phyloP scores from a whole-genome alignment of 345 rosid species.

The Boechera retrofracta region DNA sequence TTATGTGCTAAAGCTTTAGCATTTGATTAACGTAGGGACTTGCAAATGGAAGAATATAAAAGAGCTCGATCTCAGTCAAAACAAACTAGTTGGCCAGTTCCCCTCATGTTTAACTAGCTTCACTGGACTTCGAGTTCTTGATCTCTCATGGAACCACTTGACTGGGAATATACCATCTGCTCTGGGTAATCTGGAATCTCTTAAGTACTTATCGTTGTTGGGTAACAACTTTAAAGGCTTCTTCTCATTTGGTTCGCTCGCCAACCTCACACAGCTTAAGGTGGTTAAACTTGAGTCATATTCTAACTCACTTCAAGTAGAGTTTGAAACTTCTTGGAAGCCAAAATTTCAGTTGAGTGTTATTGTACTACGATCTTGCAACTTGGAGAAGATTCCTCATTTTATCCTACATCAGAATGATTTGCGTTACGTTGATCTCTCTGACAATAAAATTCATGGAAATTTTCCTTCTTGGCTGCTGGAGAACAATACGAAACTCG shows the following conservation, averaged over 20 bases:
- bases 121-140: constrained; percentile 23
- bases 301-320: too few relatives aligned
- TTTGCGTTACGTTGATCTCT: too few relatives aligned
- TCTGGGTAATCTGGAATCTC: constrained; percentile 6
- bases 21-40: background rate
- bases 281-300: too few relatives aligned
- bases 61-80: constrained; percentile 26
- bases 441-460: too few relatives aligned
- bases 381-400: too few relatives aligned
- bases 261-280: constrained; percentile 9
- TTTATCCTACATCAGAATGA: too few relatives aligned
- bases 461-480: too few relatives aligned
- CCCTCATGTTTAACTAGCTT: constrained; percentile 15
- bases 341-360: too few relatives aligned
- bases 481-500: too few relatives aligned
- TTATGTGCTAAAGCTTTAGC: background rate
- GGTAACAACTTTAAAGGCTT: constrained; percentile 20
- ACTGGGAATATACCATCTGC: constrained; percentile 9
- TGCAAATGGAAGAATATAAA: constrained; percentile 13
- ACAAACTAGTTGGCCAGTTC: background rate
- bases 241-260: constrained; percentile 8
- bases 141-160: constrained; percentile 28
- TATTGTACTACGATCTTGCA: too few relatives aligned
- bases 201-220: constrained; percentile 26
- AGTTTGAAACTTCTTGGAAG: too few relatives aligned